phyloP scores from a whole-genome alignment of 208 protist species.

The Leishmania guyanensis region DNA sequence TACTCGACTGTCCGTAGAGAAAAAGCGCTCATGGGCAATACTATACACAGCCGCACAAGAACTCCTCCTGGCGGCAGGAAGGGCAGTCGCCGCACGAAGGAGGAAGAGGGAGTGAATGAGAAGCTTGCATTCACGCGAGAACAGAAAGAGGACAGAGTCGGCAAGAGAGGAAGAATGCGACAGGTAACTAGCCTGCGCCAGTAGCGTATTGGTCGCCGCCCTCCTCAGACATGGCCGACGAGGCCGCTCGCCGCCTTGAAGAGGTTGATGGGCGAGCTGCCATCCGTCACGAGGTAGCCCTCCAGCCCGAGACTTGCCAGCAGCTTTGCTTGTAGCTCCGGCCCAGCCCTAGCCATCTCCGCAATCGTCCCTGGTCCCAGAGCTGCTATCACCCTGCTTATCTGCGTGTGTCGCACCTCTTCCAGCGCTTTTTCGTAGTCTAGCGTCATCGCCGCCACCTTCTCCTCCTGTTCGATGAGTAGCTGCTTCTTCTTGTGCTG shows the following conservation, averaged over 20 bases:
- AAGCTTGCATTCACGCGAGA: background rate
- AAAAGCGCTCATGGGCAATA: background rate
- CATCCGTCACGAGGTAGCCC: slow-evolving; percentile 93
- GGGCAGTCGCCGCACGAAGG: background rate
- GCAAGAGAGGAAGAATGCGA: background rate
- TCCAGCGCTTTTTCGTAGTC: slow-evolving; percentile 39
- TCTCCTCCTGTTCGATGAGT: slow-evolving; percentile 47
- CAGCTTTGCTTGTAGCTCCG: slow-evolving; percentile 81
- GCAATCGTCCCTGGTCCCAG: slow-evolving; percentile 77
- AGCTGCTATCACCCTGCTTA: slow-evolving; percentile 53
- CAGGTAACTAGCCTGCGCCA: background rate
- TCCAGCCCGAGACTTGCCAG: slow-evolving; percentile 79
- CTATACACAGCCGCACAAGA: background rate
- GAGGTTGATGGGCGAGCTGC: slow-evolving; percentile 91
- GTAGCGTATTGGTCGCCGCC: no score
- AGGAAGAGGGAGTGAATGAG: background rate
- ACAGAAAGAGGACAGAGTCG: background rate
- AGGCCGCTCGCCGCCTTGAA: slow-evolving; percentile 87
- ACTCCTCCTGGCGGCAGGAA: background rate
- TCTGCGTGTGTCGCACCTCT: slow-evolving; percentile 49
- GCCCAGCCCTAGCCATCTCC: slow-evolving; percentile 82
- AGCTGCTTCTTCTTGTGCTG: slow-evolving; percentile 46
- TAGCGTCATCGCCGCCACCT: slow-evolving; percentile 33
- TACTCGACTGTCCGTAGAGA: background rate
- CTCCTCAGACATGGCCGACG: slow-evolving; percentile 9